Evolutionary conservation across 2,329 filamentous ascomycete genomes (phyloP).

Genomic region (Arthroderma sp.): DNA sequence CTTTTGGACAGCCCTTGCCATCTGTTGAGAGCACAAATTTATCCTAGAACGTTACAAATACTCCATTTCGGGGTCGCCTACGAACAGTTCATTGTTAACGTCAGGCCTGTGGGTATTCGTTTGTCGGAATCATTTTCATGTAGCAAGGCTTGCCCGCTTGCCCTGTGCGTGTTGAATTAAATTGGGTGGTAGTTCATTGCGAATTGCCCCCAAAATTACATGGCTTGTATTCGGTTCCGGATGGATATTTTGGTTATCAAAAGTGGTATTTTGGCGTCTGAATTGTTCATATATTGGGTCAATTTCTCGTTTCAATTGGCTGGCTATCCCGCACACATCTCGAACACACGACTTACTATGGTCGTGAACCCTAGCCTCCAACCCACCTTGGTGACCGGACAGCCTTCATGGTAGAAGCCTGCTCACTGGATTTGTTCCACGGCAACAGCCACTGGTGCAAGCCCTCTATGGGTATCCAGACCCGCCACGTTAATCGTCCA

Average conservation of each 20-base stretch:
- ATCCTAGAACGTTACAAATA: conserved; percentile 24
- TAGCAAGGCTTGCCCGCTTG: conserved; percentile 42
- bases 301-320: conserved; percentile 5
- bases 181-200: conserved; percentile 20
- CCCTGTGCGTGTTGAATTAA: conserved; percentile 28
- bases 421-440: conserved; percentile 38
- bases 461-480: conserved; percentile 33
- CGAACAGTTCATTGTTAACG: conserved; percentile 24
- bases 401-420: conserved; percentile 17
- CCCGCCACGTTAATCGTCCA: conserved; percentile 56
- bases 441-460: conserved; percentile 38
- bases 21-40: conserved; percentile 12
- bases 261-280: conserved; percentile 3
- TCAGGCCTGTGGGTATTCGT: conserved; percentile 28
- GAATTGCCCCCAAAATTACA: conserved; percentile 15
- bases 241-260: conserved; percentile 13
- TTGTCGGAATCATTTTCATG: conserved; percentile 45
- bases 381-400: conserved; percentile 16
- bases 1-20: conserved; percentile 13
- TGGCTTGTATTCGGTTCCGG: conserved; percentile 29
- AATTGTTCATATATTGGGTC: neutral
- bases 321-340: conserved; percentile 37
- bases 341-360: conserved; percentile 25
- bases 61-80: conserved; percentile 20
- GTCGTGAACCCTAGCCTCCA: conserved; percentile 27